These are phyloP conservation scores for Cyclotella atomus DNA, from an alignment of 108 stramenopile genomes.

Conservation along the genomic window DNA sequence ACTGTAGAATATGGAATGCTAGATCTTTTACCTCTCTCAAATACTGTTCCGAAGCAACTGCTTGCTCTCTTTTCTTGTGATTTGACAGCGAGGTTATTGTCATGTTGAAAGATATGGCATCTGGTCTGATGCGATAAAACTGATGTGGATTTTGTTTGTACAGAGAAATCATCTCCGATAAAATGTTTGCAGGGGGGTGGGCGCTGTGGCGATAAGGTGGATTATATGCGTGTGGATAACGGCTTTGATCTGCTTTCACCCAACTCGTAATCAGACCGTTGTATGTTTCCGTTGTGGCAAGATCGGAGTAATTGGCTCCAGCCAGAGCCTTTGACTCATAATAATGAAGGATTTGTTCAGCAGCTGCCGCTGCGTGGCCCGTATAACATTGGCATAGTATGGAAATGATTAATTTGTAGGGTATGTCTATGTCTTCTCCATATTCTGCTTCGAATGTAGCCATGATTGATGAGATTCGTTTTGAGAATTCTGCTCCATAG, in stretches of 20 bases:
- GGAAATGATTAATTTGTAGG: constrained; percentile 41
- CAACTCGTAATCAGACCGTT: constrained; percentile 36
- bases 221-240: background rate
- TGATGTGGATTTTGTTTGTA: constrained; percentile 11
- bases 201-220: constrained; percentile 20
- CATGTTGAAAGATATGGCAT: constrained; percentile 36
- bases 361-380: constrained; percentile 30
- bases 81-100: constrained; percentile 26
- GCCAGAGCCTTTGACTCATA: constrained; percentile 19
- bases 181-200: constrained; percentile 37
- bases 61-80: constrained; percentile 3
- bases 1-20: constrained; percentile 23
- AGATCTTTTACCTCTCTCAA: background rate
- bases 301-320: constrained; percentile 19
- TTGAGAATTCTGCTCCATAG: constrained; percentile 16
- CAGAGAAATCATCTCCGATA: constrained; percentile 28
- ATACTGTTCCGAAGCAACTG: background rate
- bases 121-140: constrained; percentile 32
- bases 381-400: constrained; percentile 32
- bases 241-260: constrained; percentile 10
- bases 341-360: constrained; percentile 32
- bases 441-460: constrained; percentile 20
- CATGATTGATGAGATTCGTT: constrained; percentile 16
- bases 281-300: constrained; percentile 44
- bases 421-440: constrained; percentile 1